Percentiles rank a stretch among this genome's conserved stretches.
Conservation (phyloP, 148 eudicot genomes). For the Cornus controversa region DNA sequence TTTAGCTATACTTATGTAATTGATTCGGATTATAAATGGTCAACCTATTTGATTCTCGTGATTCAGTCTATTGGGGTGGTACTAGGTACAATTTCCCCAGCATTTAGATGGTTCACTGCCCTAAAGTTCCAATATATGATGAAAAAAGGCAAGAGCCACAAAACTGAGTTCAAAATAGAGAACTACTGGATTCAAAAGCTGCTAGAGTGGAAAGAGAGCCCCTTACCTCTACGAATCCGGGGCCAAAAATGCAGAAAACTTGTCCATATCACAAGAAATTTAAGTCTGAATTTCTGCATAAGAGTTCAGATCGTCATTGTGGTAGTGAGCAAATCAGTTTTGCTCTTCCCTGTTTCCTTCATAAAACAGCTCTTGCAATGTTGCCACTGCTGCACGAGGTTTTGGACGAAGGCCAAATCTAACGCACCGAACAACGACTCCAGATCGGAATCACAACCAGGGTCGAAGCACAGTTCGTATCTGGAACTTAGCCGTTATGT, state of each 20-base stretch:
- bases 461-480: too few relatives aligned
- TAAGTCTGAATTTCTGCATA: constrained; percentile 10
- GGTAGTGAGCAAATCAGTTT: constrained; percentile 13
- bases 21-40: constrained; percentile 24
- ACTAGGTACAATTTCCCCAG: constrained; percentile 24
- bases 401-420: too few relatives aligned
- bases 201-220: constrained; percentile 16
- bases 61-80: constrained; percentile 21
- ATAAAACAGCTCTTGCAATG: neutral
- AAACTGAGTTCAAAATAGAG: constrained; percentile 15
- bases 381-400: neutral
- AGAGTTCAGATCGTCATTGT: constrained; percentile 17
- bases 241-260: constrained; percentile 8
- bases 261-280: constrained; percentile 3
- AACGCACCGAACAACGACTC: too few relatives aligned
- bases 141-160: neutral
- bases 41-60: constrained; percentile 4
- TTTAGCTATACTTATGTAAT: neutral
- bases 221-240: neutral
- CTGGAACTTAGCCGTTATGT: too few relatives aligned
- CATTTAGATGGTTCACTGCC: constrained; percentile 22
- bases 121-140: neutral
- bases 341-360: constrained; percentile 1
- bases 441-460: too few relatives aligned
- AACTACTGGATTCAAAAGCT: constrained; percentile 27